phyloP scores from a whole-genome alignment of 805 yeast genomes.

The Metschnikowia hibisci region DNA sequence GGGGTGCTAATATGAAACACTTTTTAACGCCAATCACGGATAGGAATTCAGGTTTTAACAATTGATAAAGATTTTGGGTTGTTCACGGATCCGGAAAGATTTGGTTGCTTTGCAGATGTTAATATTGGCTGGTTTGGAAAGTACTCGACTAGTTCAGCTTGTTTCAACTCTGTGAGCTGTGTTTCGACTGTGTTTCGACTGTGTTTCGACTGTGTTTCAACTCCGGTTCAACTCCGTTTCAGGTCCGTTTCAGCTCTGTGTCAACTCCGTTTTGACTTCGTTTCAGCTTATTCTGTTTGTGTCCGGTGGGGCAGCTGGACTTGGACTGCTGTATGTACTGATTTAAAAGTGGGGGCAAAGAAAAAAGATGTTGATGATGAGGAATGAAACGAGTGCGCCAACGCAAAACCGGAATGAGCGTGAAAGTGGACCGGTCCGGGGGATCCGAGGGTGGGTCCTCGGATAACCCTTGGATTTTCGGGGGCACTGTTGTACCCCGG shows the following conservation, averaged over 20 bases:
- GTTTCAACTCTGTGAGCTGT: not conserved
- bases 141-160: not conserved
- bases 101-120: no score
- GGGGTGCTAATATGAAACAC: not conserved
- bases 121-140: no score
- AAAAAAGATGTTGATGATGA: slow-evolving; percentile 2
- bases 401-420: slow-evolving; percentile 2
- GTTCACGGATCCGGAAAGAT: no score
- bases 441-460: no score
- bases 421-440: not conserved
- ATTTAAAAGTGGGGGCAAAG: not conserved
- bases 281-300: not conserved
- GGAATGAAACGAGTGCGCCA: not conserved
- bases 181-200: not conserved
- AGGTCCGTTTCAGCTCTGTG: not conserved
- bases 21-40: no score
- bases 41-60: no score
- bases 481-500: no score
- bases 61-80: no score
- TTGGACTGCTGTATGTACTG: no score
- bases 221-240: not conserved
- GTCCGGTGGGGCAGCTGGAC: no score
- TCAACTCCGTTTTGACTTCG: not conserved
- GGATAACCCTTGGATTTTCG: no score
- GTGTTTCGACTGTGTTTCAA: not conserved